Evolutionary conservation across 495 filamentous ascomycete genomes (phyloP).

Genomic region (Lasiosphaeria miniovina): DNA sequence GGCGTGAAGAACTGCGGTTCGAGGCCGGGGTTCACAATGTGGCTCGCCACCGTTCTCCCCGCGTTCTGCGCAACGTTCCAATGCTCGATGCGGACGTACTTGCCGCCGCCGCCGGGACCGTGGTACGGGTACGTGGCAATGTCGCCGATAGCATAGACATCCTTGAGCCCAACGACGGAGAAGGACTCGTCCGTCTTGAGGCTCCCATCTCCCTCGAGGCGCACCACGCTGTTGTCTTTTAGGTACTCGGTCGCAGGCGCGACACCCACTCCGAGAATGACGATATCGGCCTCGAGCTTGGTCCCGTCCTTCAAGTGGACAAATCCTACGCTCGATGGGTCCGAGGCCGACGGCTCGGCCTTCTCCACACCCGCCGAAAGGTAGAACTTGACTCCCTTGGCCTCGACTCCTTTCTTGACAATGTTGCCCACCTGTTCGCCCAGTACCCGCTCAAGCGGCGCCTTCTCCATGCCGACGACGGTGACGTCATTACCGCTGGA

Average conservation of each 20-base stretch:
- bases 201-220: slow-evolving; percentile 76
- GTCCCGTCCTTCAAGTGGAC: slow-evolving; percentile 87
- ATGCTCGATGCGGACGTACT: slow-evolving; percentile 77
- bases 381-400: slow-evolving; percentile 83
- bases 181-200: slow-evolving; percentile 74
- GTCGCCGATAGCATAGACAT: slow-evolving; percentile 92
- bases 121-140: slow-evolving; percentile 95
- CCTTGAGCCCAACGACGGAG: slow-evolving; percentile 64
- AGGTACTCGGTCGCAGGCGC: slow-evolving; percentile 82
- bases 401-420: slow-evolving; percentile 72
- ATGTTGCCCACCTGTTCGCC: slow-evolving; percentile 77
- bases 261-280: slow-evolving; percentile 88
- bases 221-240: slow-evolving; percentile 62
- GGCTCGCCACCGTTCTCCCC: slow-evolving; percentile 70
- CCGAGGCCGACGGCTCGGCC: slow-evolving; percentile 63
- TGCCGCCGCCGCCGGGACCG: slow-evolving; percentile 76
- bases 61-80: slow-evolving; percentile 97
- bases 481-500: slow-evolving; percentile 73
- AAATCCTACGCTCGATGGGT: slow-evolving; percentile 68
- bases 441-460: slow-evolving; percentile 84
- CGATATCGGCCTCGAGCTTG: slow-evolving; percentile 78
- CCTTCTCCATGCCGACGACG: slow-evolving; percentile 89
- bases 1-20: slow-evolving; percentile 76
- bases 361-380: slow-evolving; percentile 77
- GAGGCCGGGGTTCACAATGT: slow-evolving; percentile 63